Conservation (phyloP, 768 basidiomycete species). For the Serendipita indica region DNA sequence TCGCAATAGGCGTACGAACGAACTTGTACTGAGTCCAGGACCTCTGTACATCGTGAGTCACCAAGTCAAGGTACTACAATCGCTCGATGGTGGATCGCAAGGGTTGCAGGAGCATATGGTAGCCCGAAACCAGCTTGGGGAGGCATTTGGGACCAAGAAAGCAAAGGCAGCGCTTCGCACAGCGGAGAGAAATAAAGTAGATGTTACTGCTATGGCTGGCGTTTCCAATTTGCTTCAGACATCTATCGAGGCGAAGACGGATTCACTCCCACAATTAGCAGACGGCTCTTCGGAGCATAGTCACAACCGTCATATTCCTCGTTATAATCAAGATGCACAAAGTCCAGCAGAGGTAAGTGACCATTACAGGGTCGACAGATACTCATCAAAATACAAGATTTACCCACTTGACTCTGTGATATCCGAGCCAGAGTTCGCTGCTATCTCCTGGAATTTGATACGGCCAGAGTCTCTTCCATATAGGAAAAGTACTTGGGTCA, state of each 20-base stretch:
- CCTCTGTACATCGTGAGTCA: conserved; percentile 56
- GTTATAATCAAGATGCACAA: conserved; percentile 48
- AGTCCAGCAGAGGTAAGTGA: conserved; percentile 42
- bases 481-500: conserved; percentile 53
- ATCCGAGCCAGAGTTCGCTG: conserved; percentile 65
- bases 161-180: conserved; percentile 75
- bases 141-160: conserved; percentile 91
- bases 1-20: conserved; percentile 59
- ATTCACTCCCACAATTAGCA: conserved; percentile 56
- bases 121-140: conserved; percentile 66
- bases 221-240: conserved; percentile 72
- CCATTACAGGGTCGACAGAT: not conserved
- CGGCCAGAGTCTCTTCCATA: conserved; percentile 43
- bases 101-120: conserved; percentile 36
- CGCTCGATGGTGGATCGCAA: conserved; percentile 34
- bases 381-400: conserved; percentile 19
- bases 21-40: no score
- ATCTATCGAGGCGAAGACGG: conserved; percentile 60
- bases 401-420: conserved; percentile 66
- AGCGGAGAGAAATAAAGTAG: conserved; percentile 78
- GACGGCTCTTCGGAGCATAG: conserved; percentile 51
- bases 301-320: conserved; percentile 58
- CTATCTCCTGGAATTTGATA: conserved; percentile 46
- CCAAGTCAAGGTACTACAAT: conserved; percentile 74
- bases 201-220: conserved; percentile 73